Evolutionary conservation across 2,329 filamentous ascomycete species (phyloP), one percentile per base, ranked within the genome.

Genomic region (Talaromyces atroroseus): DNA sequence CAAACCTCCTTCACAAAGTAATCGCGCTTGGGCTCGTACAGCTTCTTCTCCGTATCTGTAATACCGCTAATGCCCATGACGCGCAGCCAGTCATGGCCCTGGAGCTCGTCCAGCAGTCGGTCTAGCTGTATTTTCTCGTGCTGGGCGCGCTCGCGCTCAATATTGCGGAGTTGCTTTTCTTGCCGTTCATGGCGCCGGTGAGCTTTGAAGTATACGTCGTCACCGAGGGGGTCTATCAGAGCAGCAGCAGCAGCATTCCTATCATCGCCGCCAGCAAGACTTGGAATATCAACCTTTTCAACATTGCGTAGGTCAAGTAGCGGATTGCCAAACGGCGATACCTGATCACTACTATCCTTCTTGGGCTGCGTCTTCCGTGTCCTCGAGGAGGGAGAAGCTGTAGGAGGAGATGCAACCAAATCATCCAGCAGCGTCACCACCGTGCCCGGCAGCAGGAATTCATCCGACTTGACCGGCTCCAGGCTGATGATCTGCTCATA

Each of bases 401-500:
- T 54, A 12, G 64, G 57, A 40, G 59, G 55, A 7, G 58, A 60
- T 54, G 71, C 61, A 42, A 64, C 64, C 20, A 79, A 72, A 64
- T 82, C 78, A 67, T 94, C 86, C 61, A 86, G 69, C 59, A 95
- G 76, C 60, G 88, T 75, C 63, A 95, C 86, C 46, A 84, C 84
- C 12, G 89, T 92, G 62, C 90, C 86, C 61, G 82, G 66, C 60
- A 86, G 86, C 42, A 95, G 76, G 49, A 88, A 75, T 69, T 94
- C 91, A 16, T 36, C 14, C 64, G 87, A 79, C 73, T 92, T 87
- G 65, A 87, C 87, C 40, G 86, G 83, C 61, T 90, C 86, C 68
- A 95, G 89, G 60, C 89, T 91, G 74, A 97, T 90, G 63, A 96
- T 83, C 69, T 95, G 90, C 73, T 96, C 92, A 72, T 96, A 97